phyloP scores from a whole-genome alignment of 164 flowering plant species.

The Chimonanthus salicifolius region DNA sequence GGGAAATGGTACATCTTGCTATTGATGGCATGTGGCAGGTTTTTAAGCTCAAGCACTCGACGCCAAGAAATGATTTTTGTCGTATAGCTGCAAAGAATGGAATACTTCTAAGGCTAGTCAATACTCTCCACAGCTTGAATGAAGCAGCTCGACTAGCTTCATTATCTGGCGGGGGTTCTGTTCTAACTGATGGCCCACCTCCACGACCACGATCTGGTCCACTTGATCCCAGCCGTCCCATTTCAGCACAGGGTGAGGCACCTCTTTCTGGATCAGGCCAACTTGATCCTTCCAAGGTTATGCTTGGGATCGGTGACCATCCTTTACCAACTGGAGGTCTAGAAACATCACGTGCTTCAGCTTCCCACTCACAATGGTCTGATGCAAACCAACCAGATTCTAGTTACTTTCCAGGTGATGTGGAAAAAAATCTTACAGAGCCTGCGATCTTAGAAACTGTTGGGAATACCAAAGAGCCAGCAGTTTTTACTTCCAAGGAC shows the following conservation, averaged over 20 bases:
- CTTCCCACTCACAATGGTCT: conserved; percentile 47
- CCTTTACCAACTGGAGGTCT: conserved; percentile 29
- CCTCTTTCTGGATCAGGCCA: conserved; percentile 40
- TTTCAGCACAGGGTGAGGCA: conserved; percentile 36
- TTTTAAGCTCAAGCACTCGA: conserved; percentile 87
- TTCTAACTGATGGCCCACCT: conserved; percentile 46
- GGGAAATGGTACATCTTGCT: conserved; percentile 99
- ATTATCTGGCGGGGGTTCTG: conserved; percentile 48
- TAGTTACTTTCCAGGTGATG: conserved; percentile 27
- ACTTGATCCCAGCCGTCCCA: conserved; percentile 46
- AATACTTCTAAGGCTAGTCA: conserved; percentile 80
- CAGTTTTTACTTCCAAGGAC: conserved; percentile 33
- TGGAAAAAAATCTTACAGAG: conserved; percentile 43
- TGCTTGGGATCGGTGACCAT: conserved; percentile 43
- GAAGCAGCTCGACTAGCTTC: conserved; percentile 95
- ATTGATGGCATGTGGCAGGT: conserved; percentile 99
- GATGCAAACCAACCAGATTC: conserved; percentile 38
- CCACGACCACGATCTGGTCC: conserved; percentile 73
- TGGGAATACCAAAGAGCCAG: conserved; percentile 35
- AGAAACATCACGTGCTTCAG: conserved; percentile 53
- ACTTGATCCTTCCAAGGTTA: conserved; percentile 41
- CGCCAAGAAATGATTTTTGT: conserved; percentile 92
- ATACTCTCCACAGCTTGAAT: conserved; percentile 93
- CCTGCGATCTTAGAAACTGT: conserved; percentile 30
- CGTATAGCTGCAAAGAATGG: conserved; percentile 98